Conservation (phyloP, 306 rosid species). For the Cucurbita moschata region DNA sequence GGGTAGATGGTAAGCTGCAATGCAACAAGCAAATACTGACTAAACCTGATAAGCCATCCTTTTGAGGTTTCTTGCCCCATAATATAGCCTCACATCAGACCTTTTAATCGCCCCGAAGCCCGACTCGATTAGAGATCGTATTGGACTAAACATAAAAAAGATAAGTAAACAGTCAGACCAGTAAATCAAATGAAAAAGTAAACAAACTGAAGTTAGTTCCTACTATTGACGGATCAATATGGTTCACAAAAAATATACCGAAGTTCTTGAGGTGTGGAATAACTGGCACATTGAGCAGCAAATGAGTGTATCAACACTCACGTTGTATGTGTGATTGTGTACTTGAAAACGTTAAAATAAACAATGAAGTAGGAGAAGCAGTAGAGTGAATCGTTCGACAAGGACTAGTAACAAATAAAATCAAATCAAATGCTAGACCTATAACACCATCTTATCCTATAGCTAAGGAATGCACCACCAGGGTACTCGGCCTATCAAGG, state of each 20-base stretch:
- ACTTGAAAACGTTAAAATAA: not conserved
- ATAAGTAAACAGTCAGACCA: not conserved
- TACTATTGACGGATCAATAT: not conserved
- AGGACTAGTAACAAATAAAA: not conserved
- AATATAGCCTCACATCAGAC: constrained; percentile 71
- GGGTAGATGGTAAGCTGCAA: not conserved
- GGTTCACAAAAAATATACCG: not conserved
- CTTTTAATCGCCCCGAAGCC: constrained; percentile 57
- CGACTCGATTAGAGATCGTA: constrained; percentile 74
- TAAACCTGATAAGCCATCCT: constrained; percentile 96
- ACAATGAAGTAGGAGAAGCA: not conserved
- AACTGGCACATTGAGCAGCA: not conserved
- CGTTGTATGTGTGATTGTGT: not conserved
- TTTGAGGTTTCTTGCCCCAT: constrained; percentile 78
- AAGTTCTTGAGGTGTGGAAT: not conserved
- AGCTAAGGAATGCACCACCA: not conserved
- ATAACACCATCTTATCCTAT: not conserved
- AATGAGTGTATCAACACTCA: not conserved
- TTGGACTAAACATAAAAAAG: constrained; percentile 47
- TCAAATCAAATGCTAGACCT: not conserved
- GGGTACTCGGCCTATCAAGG: not conserved
- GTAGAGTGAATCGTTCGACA: not conserved
- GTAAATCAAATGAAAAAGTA: not conserved
- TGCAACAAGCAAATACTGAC: constrained; percentile 3
- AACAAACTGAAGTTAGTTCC: not conserved